Evolutionary conservation across 768 basidiomycete genomes (phyloP).

Genomic region (Lanmaoa rubissima): DNA sequence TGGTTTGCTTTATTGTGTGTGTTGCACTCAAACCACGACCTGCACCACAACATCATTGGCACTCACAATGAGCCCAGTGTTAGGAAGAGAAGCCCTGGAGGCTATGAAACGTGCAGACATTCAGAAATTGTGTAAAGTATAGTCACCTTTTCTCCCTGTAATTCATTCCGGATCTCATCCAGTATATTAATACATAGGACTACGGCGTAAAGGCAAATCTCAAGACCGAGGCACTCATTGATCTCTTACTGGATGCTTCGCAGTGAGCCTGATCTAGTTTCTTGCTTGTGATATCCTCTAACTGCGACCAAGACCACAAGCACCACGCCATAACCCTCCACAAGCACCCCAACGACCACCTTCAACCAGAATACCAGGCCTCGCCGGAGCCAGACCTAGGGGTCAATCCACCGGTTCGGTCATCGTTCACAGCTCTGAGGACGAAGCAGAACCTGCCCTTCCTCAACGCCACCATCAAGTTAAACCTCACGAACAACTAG

Average conservation of each 20-base stretch:
- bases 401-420: slow-evolving; percentile 35
- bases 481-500: slow-evolving; percentile 17
- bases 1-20: slow-evolving; percentile 40
- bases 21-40: slow-evolving; percentile 47
- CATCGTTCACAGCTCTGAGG: slow-evolving; percentile 42
- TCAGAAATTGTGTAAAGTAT: slow-evolving; percentile 65
- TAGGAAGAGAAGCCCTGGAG: slow-evolving; percentile 45
- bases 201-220: slow-evolving; percentile 81
- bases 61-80: slow-evolving; percentile 40
- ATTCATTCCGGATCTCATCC: slow-evolving; percentile 13
- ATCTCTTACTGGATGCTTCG: slow-evolving; percentile 59
- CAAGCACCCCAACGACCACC: slow-evolving; percentile 28
- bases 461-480: slow-evolving; percentile 19
- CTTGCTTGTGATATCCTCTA: slow-evolving; percentile 38
- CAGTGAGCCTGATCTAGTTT: slow-evolving; percentile 35
- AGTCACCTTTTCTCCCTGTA: slow-evolving; percentile 13
- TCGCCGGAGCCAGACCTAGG: slow-evolving; percentile 26
- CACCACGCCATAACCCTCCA: slow-evolving; percentile 19
- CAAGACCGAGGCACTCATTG: slow-evolving; percentile 77
- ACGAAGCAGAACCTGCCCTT: slow-evolving; percentile 37
- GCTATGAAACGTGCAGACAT: slow-evolving; percentile 51
- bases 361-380: slow-evolving; percentile 34
- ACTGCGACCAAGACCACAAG: slow-evolving; percentile 26
- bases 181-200: slow-evolving; percentile 47
- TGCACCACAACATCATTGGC: slow-evolving; percentile 8